Evolutionary conservation across 2,329 filamentous ascomycete species (phyloP), one percentile per base, ranked within the genome.

Genomic region (Paraphoma chrysanthemicola): DNA sequence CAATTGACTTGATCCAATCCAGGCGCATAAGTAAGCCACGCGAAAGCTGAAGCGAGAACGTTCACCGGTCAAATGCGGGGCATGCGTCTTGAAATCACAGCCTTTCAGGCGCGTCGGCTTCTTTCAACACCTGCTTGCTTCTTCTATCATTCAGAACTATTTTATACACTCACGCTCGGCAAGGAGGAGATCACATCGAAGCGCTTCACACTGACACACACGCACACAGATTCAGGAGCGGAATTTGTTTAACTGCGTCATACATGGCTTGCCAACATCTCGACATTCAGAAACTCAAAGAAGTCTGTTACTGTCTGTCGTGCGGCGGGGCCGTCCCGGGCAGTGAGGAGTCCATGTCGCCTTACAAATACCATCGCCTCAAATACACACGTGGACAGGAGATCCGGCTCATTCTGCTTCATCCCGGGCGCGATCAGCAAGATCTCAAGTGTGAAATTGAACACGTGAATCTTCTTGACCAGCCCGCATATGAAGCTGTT

Each of bases 401-500:
- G 39, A 63, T 65, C 12, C 49, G 63, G 1, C 42, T 66, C 11
- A 30, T 68, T 4, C 28, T 54, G 9, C 11, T 68, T 1, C 30
- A 47, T 4, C 55, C 61, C 1, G 63, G 63, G 33, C 4, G 49
- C 18, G 9, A 2, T 7, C 17, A 36, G 1, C 51, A 60, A 7
- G 41, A 51, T 4, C 29, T 68, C 33, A 2, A 6, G 6, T 64
- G 62, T 43, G 53, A 64, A 4, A 55, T 68, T 12, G 14, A 48
- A 1, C 54, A 53, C n/a, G 58, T 58, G 10, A 61, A 66, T 36
- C 51, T 68, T 0, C 31, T 50, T 1, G 63, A 69, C 17, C 31
- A 54, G 1, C 67, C 60, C 9, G 38, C 28, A 16, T 70, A 63
- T 17, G 64, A 66, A 53, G 64, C 67, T 4, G 18, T 67, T 1